Percentiles rank a stretch among this genome's conserved stretches.
Evolutionary conservation across 352 stramenopile genomes (phyloP).

Genomic region (Globisporangium okanoganense): DNA sequence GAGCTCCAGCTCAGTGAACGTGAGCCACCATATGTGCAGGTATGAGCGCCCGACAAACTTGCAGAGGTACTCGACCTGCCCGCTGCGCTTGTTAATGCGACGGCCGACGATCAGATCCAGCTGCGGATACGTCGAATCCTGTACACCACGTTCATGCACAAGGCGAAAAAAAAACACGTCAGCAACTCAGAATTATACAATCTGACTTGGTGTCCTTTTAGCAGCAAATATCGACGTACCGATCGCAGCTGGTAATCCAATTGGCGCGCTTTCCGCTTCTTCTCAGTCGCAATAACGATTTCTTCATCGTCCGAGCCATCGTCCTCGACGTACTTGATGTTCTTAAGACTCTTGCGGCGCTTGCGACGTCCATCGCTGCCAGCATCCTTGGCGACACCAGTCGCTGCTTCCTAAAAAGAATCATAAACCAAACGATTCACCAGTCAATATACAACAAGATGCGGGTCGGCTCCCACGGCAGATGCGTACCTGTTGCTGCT

Average conservation of each 20-base stretch:
- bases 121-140: constrained; percentile 63
- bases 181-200: background rate
- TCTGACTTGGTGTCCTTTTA: background rate
- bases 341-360: constrained; percentile 43
- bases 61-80: constrained; percentile 79
- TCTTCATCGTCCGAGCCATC: constrained; percentile 73
- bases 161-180: background rate
- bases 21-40: constrained; percentile 87
- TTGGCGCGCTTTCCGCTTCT: constrained; percentile 69
- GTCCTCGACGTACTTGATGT: constrained; percentile 72
- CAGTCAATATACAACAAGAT: background rate
- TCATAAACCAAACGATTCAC: background rate
- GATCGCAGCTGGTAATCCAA: constrained; percentile 66
- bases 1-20: constrained; percentile 81
- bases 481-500: constrained; percentile 1
- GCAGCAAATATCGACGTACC: constrained; percentile 20
- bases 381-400: background rate
- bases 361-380: constrained; percentile 24
- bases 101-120: constrained; percentile 84
- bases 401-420: constrained; percentile 1
- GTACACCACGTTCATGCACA: constrained; percentile 12
- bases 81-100: constrained; percentile 69
- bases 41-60: constrained; percentile 88
- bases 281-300: constrained; percentile 36
- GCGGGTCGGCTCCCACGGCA: background rate